phyloP scores from a whole-genome alignment of 192 early-diverging fungal genomes.

The Entomortierella lignicola region DNA sequence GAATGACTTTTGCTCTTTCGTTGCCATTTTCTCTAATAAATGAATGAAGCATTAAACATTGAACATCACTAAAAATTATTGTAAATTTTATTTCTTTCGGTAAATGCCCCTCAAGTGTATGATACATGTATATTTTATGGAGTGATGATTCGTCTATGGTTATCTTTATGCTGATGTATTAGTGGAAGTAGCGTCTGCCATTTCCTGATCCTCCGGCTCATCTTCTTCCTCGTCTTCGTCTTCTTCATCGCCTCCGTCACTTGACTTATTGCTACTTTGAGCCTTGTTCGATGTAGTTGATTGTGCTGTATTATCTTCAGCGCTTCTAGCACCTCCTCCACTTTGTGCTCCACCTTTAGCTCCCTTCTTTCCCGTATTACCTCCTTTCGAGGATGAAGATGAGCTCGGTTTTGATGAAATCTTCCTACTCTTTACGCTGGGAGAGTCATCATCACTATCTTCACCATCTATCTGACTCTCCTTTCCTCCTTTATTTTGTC shows the following conservation, averaged over 20 bases:
- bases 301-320: neutral
- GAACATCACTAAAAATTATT: too few species aligned
- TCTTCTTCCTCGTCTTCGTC: constrained; percentile 33
- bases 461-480: constrained; percentile 38
- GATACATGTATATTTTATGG: neutral
- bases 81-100: too few species aligned
- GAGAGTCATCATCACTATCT: constrained; percentile 44
- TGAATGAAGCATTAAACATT: too few species aligned
- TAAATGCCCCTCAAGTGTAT: constrained; percentile 3
- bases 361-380: constrained; percentile 4
- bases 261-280: neutral
- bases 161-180: neutral
- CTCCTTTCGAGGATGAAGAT: constrained; percentile 13
- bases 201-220: constrained; percentile 39
- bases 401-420: neutral
- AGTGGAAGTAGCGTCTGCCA: constrained; percentile 16
- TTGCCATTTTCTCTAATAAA: too few species aligned
- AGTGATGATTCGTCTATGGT: neutral
- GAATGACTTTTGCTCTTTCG: constrained; percentile 13
- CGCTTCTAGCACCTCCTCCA: neutral
- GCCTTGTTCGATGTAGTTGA: constrained; percentile 4
- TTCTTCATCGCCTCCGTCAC: constrained; percentile 24
- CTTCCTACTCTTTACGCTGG: constrained; percentile 1
- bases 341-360: neutral
- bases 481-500: constrained; percentile 40